Percentiles rank a stretch among this genome's conserved stretches.
These are phyloP conservation scores for Metarhizium guizhouense DNA, from an alignment of 2,329 filamentous ascomycete genomes.

Conservation along the genomic window DNA sequence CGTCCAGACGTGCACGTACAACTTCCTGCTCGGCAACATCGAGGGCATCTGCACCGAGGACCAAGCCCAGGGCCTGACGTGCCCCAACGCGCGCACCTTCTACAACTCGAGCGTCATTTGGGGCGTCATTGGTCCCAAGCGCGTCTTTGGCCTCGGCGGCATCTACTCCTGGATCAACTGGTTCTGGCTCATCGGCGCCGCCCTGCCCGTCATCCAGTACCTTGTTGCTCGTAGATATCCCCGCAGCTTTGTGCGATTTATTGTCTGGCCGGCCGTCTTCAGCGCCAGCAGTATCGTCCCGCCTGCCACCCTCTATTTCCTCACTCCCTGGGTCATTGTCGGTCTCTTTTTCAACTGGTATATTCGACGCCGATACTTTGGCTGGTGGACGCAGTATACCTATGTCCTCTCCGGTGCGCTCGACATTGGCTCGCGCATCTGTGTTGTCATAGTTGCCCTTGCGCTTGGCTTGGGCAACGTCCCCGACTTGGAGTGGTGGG, in stretches of 20 bases:
- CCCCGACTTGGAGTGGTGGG: constrained; percentile 41
- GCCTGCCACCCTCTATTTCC: constrained; percentile 46
- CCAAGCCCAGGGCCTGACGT: constrained; percentile 43
- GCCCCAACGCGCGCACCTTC: constrained; percentile 49
- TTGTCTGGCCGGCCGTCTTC: constrained; percentile 46
- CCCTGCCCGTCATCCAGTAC: constrained; percentile 39
- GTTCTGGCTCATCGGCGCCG: constrained; percentile 46
- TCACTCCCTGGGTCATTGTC: constrained; percentile 44
- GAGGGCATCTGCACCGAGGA: constrained; percentile 38
- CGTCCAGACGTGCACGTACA: constrained; percentile 28
- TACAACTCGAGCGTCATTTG: constrained; percentile 52
- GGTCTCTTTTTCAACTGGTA: constrained; percentile 46
- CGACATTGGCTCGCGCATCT: constrained; percentile 48
- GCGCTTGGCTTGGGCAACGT: constrained; percentile 35
- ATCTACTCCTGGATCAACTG: constrained; percentile 33
- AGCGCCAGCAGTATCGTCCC: constrained; percentile 40
- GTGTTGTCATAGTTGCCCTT: constrained; percentile 41
- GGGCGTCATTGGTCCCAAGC: constrained; percentile 44
- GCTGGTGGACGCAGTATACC: constrained; percentile 51
- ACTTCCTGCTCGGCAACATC: constrained; percentile 38
- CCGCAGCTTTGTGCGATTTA: constrained; percentile 34
- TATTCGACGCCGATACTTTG: constrained; percentile 38
- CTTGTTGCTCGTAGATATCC: constrained; percentile 38
- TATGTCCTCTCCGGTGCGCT: constrained; percentile 50
- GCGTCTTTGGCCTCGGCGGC: constrained; percentile 26